phyloP scores from a whole-genome alignment of 2,329 filamentous ascomycete genomes.

The Xylaria arbuscula region DNA sequence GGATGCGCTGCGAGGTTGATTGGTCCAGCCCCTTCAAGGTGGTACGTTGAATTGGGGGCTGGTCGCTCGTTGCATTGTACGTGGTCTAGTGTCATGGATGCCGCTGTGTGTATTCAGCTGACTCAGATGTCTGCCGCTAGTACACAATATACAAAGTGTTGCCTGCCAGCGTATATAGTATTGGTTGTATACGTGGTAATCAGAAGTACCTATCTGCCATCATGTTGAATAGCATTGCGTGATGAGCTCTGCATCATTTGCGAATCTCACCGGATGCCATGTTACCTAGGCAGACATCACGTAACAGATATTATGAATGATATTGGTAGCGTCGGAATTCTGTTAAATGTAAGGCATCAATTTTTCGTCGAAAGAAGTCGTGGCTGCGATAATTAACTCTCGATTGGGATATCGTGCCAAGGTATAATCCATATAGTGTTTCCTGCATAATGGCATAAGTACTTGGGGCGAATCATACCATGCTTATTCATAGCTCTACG shows the following conservation, averaged over 20 bases:
- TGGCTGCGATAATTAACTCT: not conserved
- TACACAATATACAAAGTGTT: not conserved
- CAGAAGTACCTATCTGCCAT: not conserved
- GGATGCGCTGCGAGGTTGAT: constrained; percentile 11
- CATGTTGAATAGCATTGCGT: not conserved
- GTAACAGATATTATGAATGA: too few species aligned
- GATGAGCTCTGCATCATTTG: constrained; percentile 4
- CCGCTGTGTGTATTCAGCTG: constrained; percentile 18
- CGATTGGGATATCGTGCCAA: not conserved
- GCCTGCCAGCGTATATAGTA: constrained; percentile 12
- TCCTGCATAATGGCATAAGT: not conserved
- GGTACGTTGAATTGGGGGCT: constrained; percentile 2
- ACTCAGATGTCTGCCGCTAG: constrained; percentile 12
- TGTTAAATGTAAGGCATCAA: not conserved
- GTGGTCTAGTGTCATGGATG: constrained; percentile 10
- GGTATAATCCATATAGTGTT: not conserved
- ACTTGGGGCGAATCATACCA: not conserved
- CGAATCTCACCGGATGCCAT: not conserved
- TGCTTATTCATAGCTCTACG: not conserved
- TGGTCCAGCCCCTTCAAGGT: constrained; percentile 4
- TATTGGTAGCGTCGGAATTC: too few species aligned
- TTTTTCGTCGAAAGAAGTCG: not conserved
- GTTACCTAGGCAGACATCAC: too few species aligned
- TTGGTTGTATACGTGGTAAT: constrained; percentile 21
- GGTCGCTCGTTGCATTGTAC: not conserved